Base-by-base conservation (phyloP, 2,329 filamentous ascomycete genomes). In the Alternaria arborescens region DNA sequence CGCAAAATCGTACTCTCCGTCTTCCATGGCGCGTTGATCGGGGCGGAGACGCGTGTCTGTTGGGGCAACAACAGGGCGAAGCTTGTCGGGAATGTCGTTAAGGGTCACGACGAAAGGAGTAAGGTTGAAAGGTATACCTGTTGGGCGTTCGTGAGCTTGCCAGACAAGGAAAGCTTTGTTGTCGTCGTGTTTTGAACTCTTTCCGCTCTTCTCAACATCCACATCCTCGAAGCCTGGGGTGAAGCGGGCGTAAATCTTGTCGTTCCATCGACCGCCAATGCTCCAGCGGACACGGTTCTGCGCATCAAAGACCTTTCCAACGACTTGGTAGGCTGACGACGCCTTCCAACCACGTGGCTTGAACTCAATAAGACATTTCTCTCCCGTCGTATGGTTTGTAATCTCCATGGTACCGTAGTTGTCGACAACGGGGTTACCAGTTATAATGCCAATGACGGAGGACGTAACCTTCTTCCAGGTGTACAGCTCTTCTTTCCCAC, bases 381-480 rank as follows among this genome's bases (percentile, higher is more conserved):
- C 95, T 55, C 95, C 94, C 0, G 94, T 99, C 0, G 90, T 97
- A 90, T 91, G 94, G 81, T 99, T 99, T 83, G 93, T 97, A 78
- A 99, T 89, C 77, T 97, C 93, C 92, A 99, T 98, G 0, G 90
- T 85, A 1, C 95, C 95, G 77, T 98, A 98, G 79, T 99, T 97
- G 81, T 99, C 95, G n/a, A 99, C 92, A 0, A 91, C 92, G 0
- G 95, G 95, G 70, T 92, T 97, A 48, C 95, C 95, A 0, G 94
- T 98, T 72, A 99, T 97, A 78, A 99, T 99, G 60, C 95, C 95
- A 61, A 98, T 89, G n/a, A 99, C 95, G 2, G 94, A 96, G 1
- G 93, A 95, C 1, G 94, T 98, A 18, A 97, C 93, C 82, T 99
- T 99, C 81, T 97, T 98, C 95, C 95, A 99, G 0, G 94, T 97